Conservation (phyloP, 257 asterid species). For the Fraxinus anomala region DNA sequence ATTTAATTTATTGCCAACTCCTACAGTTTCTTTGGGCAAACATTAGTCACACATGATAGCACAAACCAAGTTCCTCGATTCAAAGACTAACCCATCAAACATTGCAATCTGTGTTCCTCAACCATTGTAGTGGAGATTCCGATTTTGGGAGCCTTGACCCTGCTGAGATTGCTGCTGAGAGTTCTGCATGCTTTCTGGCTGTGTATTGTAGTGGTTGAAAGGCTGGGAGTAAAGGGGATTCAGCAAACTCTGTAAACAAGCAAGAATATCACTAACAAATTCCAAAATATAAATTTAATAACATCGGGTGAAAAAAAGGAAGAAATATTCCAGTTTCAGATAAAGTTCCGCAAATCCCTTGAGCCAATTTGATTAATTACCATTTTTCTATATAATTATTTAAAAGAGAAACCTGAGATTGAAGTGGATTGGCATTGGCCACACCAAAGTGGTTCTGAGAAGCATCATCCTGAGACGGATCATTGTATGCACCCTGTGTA, state of each 20-base stretch:
- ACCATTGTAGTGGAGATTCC: constrained; percentile 76
- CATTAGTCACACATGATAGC: constrained; percentile 48
- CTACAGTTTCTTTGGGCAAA: constrained; percentile 41
- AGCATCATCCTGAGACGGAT: constrained; percentile 82
- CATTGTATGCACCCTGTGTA: constrained; percentile 81
- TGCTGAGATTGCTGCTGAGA: constrained; percentile 64
- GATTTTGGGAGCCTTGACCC: constrained; percentile 76
- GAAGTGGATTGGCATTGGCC: constrained; percentile 65
- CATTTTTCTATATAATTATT: constrained; percentile 10
- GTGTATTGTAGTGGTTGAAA: constrained; percentile 69
- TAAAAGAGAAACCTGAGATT: constrained; percentile 65
- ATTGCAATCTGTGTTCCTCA: constrained; percentile 35
- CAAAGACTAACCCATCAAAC: constrained; percentile 38
- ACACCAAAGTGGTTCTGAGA: constrained; percentile 75
- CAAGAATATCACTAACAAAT: not conserved
- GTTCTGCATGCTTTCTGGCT: constrained; percentile 61
- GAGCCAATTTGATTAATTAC: not conserved
- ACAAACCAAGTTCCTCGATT: constrained; percentile 57
- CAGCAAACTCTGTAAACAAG: constrained; percentile 54
- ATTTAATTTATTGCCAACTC: constrained; percentile 37
- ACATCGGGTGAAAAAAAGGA: not conserved
- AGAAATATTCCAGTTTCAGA: not conserved
- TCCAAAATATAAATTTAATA: not conserved
- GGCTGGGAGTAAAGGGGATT: constrained; percentile 91
- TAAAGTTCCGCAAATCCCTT: not conserved